Conservation (phyloP, 2,329 filamentous ascomycete species). For the Cercospora brassicicola region DNA sequence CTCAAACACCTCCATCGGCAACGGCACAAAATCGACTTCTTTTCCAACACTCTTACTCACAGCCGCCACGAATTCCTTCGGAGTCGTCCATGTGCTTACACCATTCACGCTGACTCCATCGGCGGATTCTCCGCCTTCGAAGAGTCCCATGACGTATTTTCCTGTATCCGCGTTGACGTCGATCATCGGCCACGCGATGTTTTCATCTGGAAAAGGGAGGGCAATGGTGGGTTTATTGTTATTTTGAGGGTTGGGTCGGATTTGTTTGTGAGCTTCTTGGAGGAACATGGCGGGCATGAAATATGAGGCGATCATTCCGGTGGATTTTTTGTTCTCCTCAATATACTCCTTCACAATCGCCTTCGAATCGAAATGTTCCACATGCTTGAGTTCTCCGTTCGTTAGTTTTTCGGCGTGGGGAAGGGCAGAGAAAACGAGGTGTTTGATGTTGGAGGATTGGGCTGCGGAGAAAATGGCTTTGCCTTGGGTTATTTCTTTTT, state of each 20-base stretch:
- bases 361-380: conserved; percentile 45
- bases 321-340: conserved; percentile 29
- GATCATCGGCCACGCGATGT: conserved; percentile 34
- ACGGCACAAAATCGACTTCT: conserved; percentile 30
- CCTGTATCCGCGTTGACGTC: conserved; percentile 31
- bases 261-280: conserved; percentile 22
- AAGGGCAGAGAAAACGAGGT: conserved; percentile 44
- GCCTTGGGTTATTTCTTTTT: conserved; percentile 38
- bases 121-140: conserved; percentile 28
- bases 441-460: conserved; percentile 36
- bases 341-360: conserved; percentile 40
- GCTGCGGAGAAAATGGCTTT: conserved; percentile 39
- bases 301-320: conserved; percentile 30
- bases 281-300: conserved; percentile 34
- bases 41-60: conserved; percentile 29
- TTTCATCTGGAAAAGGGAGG: conserved; percentile 30
- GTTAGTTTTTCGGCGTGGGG: conserved; percentile 35
- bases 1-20: conserved; percentile 31
- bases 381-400: conserved; percentile 34
- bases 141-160: conserved; percentile 35
- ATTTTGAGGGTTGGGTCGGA: conserved; percentile 21
- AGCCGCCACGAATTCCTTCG: conserved; percentile 30
- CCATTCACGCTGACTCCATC: conserved; percentile 33
- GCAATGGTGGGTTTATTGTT: conserved; percentile 25
- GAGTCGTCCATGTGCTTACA: conserved; percentile 34